These are phyloP conservation scores for Thinopyrum elongatum DNA, from an alignment of 176 grass and related monocot genomes.

Conservation along the genomic window DNA sequence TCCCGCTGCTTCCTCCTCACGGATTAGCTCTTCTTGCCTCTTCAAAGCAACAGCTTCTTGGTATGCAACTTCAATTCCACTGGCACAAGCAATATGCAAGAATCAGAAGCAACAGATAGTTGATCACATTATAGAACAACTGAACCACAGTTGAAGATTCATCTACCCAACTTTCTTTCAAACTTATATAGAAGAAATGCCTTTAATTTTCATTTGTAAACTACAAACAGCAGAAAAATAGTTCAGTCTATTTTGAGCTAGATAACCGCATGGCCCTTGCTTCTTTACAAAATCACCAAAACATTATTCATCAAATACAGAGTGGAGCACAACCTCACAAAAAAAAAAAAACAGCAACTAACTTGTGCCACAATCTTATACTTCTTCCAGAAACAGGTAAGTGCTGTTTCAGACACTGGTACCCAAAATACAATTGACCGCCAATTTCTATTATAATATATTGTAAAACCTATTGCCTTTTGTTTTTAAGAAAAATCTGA, in stretches of 20 bases:
- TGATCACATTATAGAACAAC: background rate
- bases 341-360: background rate
- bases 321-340: background rate
- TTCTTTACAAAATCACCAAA: background rate
- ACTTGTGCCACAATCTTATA: background rate
- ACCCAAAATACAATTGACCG: background rate
- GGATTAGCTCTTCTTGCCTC: conserved; percentile 97
- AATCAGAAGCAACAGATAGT: background rate
- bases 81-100: conserved; percentile 52
- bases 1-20: conserved; percentile 85
- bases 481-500: background rate
- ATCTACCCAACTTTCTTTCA: conserved; percentile 8
- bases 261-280: background rate
- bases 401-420: background rate
- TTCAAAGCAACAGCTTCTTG: conserved; percentile 94
- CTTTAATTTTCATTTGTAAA: background rate
- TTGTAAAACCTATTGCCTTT: background rate
- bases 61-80: conserved; percentile 83
- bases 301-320: conserved; percentile 4
- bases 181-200: background rate
- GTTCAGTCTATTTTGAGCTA: background rate
- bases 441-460: background rate
- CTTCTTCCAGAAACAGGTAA: background rate
- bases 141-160: background rate
- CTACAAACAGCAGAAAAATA: background rate